A percentile compares a stretch with the other conserved stretches of the same genome.
These are phyloP conservation scores for Magnusiomyces suaveolens DNA, from an alignment of 1,139 yeast species.

Conservation along the genomic window DNA sequence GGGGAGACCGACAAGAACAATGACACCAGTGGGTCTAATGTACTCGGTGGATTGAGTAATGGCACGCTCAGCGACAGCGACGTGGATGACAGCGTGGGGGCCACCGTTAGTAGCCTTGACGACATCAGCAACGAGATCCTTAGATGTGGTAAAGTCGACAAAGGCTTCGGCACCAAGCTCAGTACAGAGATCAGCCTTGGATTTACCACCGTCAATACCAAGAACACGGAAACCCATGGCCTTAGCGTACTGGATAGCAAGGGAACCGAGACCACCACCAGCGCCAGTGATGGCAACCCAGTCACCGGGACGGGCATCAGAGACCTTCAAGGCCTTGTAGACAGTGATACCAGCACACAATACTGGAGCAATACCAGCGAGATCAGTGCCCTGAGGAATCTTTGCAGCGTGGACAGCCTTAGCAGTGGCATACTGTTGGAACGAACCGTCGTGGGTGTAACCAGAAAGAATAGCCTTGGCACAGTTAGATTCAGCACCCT, in stretches of 20 bases:
- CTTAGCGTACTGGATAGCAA: constrained; percentile 71
- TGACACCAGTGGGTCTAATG: constrained; percentile 67
- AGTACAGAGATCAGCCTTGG: constrained; percentile 47
- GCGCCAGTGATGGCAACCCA: constrained; percentile 81
- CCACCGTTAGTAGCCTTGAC: constrained; percentile 57
- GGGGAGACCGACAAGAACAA: constrained; percentile 74
- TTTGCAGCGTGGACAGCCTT: constrained; percentile 80
- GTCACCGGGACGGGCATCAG: constrained; percentile 57
- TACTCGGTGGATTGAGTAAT: constrained; percentile 58
- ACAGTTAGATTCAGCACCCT: constrained; percentile 62
- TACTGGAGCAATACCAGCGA: constrained; percentile 68
- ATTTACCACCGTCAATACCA: constrained; percentile 68
- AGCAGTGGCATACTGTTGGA: constrained; percentile 79
- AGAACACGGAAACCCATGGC: constrained; percentile 74
- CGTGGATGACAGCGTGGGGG: constrained; percentile 72
- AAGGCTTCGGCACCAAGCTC: constrained; percentile 61
- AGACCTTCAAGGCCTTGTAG: constrained; percentile 70
- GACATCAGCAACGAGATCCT: constrained; percentile 45
- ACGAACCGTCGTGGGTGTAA: constrained; percentile 72
- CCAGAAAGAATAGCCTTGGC: constrained; percentile 61
- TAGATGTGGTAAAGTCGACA: constrained; percentile 46
- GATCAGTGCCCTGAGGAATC: constrained; percentile 59
- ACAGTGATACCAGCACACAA: constrained; percentile 78
- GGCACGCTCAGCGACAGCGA: constrained; percentile 68
- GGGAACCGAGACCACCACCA: constrained; percentile 76